Percentiles rank a stretch among this genome's conserved stretches.
These are phyloP conservation scores for Sporothrix dimorphospora DNA, from an alignment of 2,329 filamentous ascomycete genomes.

Conservation along the genomic window DNA sequence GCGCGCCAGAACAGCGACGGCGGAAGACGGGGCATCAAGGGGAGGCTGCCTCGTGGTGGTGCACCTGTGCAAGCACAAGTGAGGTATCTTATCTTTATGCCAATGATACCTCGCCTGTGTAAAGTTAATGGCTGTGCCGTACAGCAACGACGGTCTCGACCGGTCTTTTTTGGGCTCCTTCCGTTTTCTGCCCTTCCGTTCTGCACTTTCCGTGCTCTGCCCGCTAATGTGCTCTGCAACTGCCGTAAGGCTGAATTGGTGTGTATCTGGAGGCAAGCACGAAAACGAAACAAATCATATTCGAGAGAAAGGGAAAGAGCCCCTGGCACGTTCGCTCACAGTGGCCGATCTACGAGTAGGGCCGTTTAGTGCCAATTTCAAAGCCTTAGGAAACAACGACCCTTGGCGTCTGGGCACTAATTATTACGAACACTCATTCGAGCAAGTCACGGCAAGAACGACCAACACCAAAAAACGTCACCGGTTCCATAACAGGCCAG, in stretches of 20 bases:
- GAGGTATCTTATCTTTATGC: no score
- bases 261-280: neutral
- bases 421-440: neutral
- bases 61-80: neutral
- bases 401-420: neutral
- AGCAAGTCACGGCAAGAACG: neutral
- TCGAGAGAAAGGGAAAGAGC: neutral
- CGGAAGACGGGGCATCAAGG: slow-evolving; percentile 64
- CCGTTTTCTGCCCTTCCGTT: neutral
- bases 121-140: neutral
- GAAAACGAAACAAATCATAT: neutral
- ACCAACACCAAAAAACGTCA: slow-evolving; percentile 5
- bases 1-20: slow-evolving; percentile 61
- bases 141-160: neutral
- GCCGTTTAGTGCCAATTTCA: neutral
- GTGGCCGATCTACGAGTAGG: slow-evolving; percentile 1
- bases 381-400: neutral
- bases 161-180: slow-evolving; percentile 4
- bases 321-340: neutral
- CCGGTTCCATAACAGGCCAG: neutral
- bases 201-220: slow-evolving; percentile 5
- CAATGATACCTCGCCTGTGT: neutral
- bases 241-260: slow-evolving; percentile 13
- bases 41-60: neutral
- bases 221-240: neutral